Conservation (phyloP, 768 basidiomycete genomes). For the Auricularia sp. region DNA sequence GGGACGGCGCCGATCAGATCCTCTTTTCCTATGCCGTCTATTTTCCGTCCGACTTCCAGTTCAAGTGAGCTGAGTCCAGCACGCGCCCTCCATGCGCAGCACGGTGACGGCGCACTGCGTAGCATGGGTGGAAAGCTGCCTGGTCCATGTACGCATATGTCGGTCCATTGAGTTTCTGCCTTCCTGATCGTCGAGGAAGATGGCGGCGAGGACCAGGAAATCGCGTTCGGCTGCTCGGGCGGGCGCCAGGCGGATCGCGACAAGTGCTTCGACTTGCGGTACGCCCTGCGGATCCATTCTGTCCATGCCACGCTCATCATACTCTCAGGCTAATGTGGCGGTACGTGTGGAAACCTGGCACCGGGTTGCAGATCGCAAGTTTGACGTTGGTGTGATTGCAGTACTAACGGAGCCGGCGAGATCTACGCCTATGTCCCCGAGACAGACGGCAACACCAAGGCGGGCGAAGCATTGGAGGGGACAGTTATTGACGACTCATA, state of each 20-base stretch:
- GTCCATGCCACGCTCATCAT: neutral
- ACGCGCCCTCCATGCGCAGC: neutral
- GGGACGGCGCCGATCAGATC: slow-evolving; percentile 44
- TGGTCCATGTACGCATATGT: slow-evolving; percentile 48
- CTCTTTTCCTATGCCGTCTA: slow-evolving; percentile 53
- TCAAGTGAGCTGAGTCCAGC: slow-evolving; percentile 21
- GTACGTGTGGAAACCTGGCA: slow-evolving; percentile 21
- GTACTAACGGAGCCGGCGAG: slow-evolving; percentile 43
- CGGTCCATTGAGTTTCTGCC: neutral
- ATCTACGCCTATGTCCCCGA: slow-evolving; percentile 61
- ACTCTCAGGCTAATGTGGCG: slow-evolving; percentile 50
- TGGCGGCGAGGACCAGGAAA: slow-evolving; percentile 42
- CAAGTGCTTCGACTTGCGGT: slow-evolving; percentile 52
- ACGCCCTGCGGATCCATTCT: neutral
- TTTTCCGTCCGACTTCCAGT: slow-evolving; percentile 53
- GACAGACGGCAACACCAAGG: slow-evolving; percentile 11
- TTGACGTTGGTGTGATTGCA: slow-evolving; percentile 28
- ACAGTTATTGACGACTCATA: slow-evolving; percentile 43
- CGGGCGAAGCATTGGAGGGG: slow-evolving; percentile 21
- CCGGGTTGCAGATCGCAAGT: neutral
- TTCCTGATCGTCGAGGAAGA: neutral
- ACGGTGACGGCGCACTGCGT: neutral
- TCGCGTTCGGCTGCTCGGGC: slow-evolving; percentile 50
- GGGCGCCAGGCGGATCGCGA: slow-evolving; percentile 47
- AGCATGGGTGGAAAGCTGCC: slow-evolving; percentile 60